A percentile compares a stretch with the other conserved stretches of the same genome.
Conservation (phyloP, 2,329 filamentous ascomycete genomes). For the Ophiostoma ulmi region DNA sequence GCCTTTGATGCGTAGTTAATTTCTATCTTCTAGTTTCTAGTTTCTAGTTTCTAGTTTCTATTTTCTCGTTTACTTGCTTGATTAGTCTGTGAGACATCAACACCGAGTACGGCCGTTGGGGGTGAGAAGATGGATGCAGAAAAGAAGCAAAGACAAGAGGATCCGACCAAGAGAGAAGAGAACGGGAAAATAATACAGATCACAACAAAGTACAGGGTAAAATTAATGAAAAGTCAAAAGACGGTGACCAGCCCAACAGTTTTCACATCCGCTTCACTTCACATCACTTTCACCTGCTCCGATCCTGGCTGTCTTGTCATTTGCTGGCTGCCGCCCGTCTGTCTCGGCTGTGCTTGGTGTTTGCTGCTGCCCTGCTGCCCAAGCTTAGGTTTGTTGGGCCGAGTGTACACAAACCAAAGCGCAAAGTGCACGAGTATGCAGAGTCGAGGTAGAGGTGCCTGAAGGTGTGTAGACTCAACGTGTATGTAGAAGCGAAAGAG, state of each 20-base stretch:
- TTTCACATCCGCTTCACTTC: not conserved
- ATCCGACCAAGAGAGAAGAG: not conserved
- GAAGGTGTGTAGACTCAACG: not conserved
- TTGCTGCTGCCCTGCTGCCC: not conserved
- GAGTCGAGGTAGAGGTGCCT: not conserved
- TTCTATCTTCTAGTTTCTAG: no score
- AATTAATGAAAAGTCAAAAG: not conserved
- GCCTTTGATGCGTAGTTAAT: not conserved
- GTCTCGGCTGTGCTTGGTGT: not conserved
- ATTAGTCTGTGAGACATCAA: not conserved
- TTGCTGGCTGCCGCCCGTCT: not conserved
- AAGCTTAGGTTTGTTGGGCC: not conserved
- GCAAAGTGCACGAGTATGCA: not conserved
- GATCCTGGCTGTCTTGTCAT: no score
- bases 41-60: no score
- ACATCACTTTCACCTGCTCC: not conserved
- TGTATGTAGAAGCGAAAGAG: not conserved
- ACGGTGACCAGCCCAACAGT: conserved; percentile 10
- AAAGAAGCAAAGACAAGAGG: not conserved
- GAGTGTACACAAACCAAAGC: not conserved
- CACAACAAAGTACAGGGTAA: not conserved
- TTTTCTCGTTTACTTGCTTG: not conserved
- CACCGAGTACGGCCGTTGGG: not conserved
- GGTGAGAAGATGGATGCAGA: not conserved
- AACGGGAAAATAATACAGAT: not conserved